A percentile compares a stretch with the other conserved stretches of the same genome.
These are phyloP conservation scores for Leccinum griseonigrum DNA, from an alignment of 1,284 basidiomycete genomes.

Conservation along the genomic window DNA sequence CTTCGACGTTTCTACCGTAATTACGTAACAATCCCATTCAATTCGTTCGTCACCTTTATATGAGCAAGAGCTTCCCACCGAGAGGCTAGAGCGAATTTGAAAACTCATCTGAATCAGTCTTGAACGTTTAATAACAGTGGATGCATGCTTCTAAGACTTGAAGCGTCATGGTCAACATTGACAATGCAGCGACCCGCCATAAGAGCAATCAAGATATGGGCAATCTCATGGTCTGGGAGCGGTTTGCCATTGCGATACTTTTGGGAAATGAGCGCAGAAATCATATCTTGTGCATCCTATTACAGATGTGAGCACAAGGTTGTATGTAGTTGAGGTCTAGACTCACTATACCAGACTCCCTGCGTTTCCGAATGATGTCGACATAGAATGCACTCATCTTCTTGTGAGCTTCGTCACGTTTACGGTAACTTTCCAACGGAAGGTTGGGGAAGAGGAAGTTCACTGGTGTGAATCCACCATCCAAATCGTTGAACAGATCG, in stretches of 20 bases:
- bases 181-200: constrained; percentile 76
- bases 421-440: constrained; percentile 86
- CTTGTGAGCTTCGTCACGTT: constrained; percentile 86
- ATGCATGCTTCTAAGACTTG: too few relatives aligned
- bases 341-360: constrained; percentile 46
- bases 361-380: constrained; percentile 81
- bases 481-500: constrained; percentile 84
- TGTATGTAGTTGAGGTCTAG: not conserved
- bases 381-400: constrained; percentile 96
- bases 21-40: too few relatives aligned
- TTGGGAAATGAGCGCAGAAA: constrained; percentile 85
- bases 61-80: too few relatives aligned
- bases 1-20: too few relatives aligned
- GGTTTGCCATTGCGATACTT: constrained; percentile 83
- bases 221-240: constrained; percentile 88
- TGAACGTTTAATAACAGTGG: too few relatives aligned
- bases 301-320: constrained; percentile 2
- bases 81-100: too few relatives aligned
- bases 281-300: constrained; percentile 88
- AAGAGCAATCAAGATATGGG: constrained; percentile 95
- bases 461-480: constrained; percentile 88
- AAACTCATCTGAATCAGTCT: too few relatives aligned
- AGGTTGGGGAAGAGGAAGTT: constrained; percentile 96
- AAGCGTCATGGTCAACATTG: too few relatives aligned
- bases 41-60: too few relatives aligned